Percentiles rank a stretch among this genome's conserved stretches.
These are phyloP conservation scores for Phialophora chinensis DNA, from an alignment of 2,329 filamentous ascomycete species.

Conservation along the genomic window DNA sequence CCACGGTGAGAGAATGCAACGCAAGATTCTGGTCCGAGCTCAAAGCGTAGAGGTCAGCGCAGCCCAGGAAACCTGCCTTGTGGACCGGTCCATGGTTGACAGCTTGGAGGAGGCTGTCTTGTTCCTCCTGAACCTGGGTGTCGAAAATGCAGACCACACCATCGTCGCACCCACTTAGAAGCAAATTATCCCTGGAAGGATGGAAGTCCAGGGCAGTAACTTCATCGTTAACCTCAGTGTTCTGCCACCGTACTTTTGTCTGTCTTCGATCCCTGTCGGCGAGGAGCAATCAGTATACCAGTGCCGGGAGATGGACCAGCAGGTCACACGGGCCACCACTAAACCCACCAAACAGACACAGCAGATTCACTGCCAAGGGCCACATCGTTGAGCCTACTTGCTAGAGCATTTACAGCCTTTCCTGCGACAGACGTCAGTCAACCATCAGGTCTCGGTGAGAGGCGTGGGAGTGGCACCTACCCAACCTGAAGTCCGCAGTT, in stretches of 20 bases:
- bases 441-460: neutral
- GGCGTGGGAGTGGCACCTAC: conserved; percentile 19
- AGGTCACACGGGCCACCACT: neutral
- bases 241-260: conserved; percentile 36
- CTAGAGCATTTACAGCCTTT: conserved; percentile 36
- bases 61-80: conserved; percentile 64
- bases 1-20: conserved; percentile 56
- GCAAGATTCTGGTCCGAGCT: conserved; percentile 68
- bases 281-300: neutral
- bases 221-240: conserved; percentile 61
- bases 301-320: neutral
- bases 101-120: conserved; percentile 67
- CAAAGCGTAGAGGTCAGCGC: conserved; percentile 61
- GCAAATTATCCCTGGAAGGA: conserved; percentile 57
- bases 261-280: conserved; percentile 48
- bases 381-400: conserved; percentile 30
- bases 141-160: conserved; percentile 68
- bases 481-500: conserved; percentile 30
- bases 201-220: conserved; percentile 64
- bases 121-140: conserved; percentile 62
- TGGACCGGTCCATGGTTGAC: conserved; percentile 69
- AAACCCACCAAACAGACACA: conserved; percentile 38
- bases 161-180: conserved; percentile 68
- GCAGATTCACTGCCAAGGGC: conserved; percentile 38
- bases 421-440: conserved; percentile 18